A percentile compares a stretch with the other conserved stretches of the same genome.
These are phyloP conservation scores for Melastoma candidum DNA, from an alignment of 441 rosid genomes.

Conservation along the genomic window DNA sequence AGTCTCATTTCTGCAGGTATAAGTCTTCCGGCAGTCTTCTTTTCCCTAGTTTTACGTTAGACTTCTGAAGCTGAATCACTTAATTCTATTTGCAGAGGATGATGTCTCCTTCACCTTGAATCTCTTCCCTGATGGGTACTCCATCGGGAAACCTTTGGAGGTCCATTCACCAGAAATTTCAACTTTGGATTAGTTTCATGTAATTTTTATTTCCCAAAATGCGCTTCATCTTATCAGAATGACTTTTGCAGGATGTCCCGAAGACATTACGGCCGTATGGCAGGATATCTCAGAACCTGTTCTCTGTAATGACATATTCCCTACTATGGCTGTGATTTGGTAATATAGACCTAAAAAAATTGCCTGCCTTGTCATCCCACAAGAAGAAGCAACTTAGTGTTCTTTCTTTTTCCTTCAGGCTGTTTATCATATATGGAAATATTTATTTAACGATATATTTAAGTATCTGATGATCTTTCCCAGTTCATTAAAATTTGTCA, in stretches of 20 bases:
- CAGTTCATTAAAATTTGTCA: too few species aligned
- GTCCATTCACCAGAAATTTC: slow-evolving; percentile 28
- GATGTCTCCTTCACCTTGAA: slow-evolving; percentile 72
- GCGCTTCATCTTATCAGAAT: slow-evolving; percentile 24
- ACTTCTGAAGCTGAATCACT: slow-evolving; percentile 1
- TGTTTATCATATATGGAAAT: not conserved
- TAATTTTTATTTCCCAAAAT: slow-evolving; percentile 6
- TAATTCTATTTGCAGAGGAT: slow-evolving; percentile 36
- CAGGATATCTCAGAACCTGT: slow-evolving; percentile 74
- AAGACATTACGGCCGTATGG: slow-evolving; percentile 73
- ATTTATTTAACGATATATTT: too few species aligned
- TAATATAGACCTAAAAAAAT: not conserved
- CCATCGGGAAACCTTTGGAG: slow-evolving; percentile 65
- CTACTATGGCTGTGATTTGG: not conserved
- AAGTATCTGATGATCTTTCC: too few species aligned
- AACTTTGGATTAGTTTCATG: slow-evolving; percentile 11
- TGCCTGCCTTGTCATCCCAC: not conserved
- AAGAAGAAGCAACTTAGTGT: not conserved
- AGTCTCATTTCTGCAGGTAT: slow-evolving; percentile 4
- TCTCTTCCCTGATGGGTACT: slow-evolving; percentile 76
- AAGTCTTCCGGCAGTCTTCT: not conserved
- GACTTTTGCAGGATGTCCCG: slow-evolving; percentile 48
- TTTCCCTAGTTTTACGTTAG: slow-evolving; percentile 4
- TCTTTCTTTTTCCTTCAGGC: slow-evolving; percentile 6
- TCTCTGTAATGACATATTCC: slow-evolving; percentile 39